Evolutionary conservation across 495 filamentous ascomycete genomes (phyloP), one percentile per base, ranked within the genome.

Genomic region (Cryomyces antarcticus): DNA sequence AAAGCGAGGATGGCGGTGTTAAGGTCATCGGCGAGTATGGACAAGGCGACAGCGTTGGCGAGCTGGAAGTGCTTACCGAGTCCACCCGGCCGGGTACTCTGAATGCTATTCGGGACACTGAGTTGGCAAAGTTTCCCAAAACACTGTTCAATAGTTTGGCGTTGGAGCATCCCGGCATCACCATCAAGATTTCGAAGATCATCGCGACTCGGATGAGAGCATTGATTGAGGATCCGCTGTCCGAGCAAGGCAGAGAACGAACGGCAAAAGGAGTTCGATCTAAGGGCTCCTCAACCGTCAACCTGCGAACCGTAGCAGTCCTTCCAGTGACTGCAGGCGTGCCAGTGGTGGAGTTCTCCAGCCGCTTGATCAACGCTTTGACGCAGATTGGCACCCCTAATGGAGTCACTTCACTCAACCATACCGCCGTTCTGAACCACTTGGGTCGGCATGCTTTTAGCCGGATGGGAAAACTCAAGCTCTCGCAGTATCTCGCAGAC

Each of bases 171-270:
- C 88, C 92, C 5, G 92, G 86, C 12, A 95, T 97, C 56, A 96
- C 89, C 0, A 96, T 97, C 48, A 93, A 95, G 60, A 93, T 97
- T 9, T 96, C 92, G 4, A 97, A 95, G 60, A 86, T 97, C 47
- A 95, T 97, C 53, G 89, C 89, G 0, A 82, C 87, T 34, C 73
- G 92, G 7, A 97, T 96, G 89, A 71, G 88, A 44, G 71, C 83
- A 28, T 52, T 95, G 48, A 72, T 93, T 5, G 85, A 96, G 48
- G 79, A 79, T 52, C 80, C 79, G 17, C 50, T 80, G n/a, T 67
- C 71, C 29, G 82, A 78, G 51, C 28, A 57, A 33, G 50, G 50
- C 7, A 56, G 48, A 31, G 60, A 65, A 12, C 76, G 60, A 37
- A 63, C 55, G 7, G 53, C 61, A 30, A 55, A 64, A 7, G 69